Percentiles rank a stretch among this genome's conserved stretches.
Evolutionary conservation across 2,329 filamentous ascomycete genomes (phyloP).

Genomic region (Penicillium carneum): DNA sequence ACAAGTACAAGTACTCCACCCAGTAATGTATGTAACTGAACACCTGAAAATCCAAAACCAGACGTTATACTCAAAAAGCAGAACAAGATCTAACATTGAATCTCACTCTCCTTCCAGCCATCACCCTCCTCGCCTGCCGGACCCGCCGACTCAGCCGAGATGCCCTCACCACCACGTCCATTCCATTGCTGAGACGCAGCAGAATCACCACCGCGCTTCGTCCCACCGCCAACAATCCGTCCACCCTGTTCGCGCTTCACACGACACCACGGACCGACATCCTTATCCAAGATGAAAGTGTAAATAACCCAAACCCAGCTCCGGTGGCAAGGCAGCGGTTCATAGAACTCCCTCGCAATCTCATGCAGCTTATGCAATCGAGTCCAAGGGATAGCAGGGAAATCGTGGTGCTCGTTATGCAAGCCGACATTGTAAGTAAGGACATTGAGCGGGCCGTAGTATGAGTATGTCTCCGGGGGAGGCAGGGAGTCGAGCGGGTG

Average conservation of each 20-base stretch:
- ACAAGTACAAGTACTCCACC: conserved; percentile 5
- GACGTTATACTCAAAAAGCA: conserved; percentile 10
- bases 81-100: conserved; percentile 63
- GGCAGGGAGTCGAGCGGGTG: conserved; percentile 68
- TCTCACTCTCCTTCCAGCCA: conserved; percentile 72
- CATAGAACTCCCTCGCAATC: conserved; percentile 90
- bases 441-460: conserved; percentile 91
- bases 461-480: conserved; percentile 92
- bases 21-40: conserved; percentile 9
- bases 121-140: conserved; percentile 58
- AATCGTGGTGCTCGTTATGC: conserved; percentile 99
- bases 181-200: conserved; percentile 21
- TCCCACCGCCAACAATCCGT: conserved; percentile 61
- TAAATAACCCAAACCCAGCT: conserved; percentile 94
- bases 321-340: conserved; percentile 80
- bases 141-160: conserved; percentile 53
- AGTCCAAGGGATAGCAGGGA: conserved; percentile 96
- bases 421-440: conserved; percentile 96
- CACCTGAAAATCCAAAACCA: conserved; percentile 13
- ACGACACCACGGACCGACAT: conserved; percentile 87
- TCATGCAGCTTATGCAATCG: conserved; percentile 76
- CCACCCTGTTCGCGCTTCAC: conserved; percentile 89
- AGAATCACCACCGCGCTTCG: conserved; percentile 15
- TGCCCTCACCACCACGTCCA: conserved; percentile 55
- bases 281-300: conserved; percentile 91